Base-by-base conservation (phyloP, 495 filamentous ascomycete species). In the Lentithecium fluviatile region DNA sequence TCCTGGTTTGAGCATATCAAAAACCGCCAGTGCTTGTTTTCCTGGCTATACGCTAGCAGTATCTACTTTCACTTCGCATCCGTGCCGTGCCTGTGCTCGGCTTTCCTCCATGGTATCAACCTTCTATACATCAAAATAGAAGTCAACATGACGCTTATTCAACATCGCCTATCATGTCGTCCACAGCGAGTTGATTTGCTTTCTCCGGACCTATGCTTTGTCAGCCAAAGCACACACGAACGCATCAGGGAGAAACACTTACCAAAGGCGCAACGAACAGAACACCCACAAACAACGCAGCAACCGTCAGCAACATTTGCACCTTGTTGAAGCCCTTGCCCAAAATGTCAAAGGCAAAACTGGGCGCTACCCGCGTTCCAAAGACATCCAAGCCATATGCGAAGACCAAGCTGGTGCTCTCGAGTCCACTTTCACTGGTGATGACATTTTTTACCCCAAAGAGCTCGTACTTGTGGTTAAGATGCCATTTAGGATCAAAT, bases 321-420 rank as follows among this genome's bases (percentile, higher is more conserved):
- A 92, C 61, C 77, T 95, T 96, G 57, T 88, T 90, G 71, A 99
- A 99, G 4, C 87, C 88, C 75, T 92, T 95, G 34, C 90, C 93
- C 0, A 99, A 77, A 17, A 96, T 81, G 75, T 99, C 94, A 73
- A 97, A 99, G 3, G 87, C 80, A 56, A 87, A 82, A 69, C 89
- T 95, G 0, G 94, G 94, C 26, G 85, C 83, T 32, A 94, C 85
- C 13, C 91, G 78, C 2, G 92, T 91, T 5, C 89, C 91, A 66
- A 90, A 99, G 32, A 97, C 74, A 70, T 99, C 94, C 0, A 87
- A 66, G 2, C 95, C 95, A 71, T 88, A 97, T 2, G 91, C 93
- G 67, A 97, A 84, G 25, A 99, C 82, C 43, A 99, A 72, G 67
- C 88, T 91, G 12, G 94, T 97, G 73, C 91, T 96, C 75, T 99